Base-by-base conservation (phyloP, 2,329 filamentous ascomycete genomes). In the Botrytis squamosa region DNA sequence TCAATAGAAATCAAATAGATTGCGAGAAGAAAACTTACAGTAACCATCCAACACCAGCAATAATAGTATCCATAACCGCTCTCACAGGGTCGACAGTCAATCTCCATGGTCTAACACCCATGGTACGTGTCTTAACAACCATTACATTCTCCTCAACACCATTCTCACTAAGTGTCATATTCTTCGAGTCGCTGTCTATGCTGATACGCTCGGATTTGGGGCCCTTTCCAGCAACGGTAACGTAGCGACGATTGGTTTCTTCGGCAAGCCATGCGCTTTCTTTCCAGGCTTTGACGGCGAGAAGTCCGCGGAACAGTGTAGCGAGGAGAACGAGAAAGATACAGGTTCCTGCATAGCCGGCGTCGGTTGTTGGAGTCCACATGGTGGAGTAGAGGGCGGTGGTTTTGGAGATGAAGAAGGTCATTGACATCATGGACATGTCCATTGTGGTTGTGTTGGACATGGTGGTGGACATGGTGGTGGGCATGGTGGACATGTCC, bases 321-420 rank as follows among this genome's bases (percentile, higher is more conserved):
- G 90, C 91, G 70, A 98, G 90, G 63, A 92, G 78, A 81, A 97
- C 90, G 74, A 98, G 88, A 84, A 98, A 98, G 82, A 98, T 93
- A 85, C 95, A 97, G 42, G 94, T 97, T 73, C 90, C 95, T 2
- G 93, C 94, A 83, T 98, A 98, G 74, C 87, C 84, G 78, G 91
- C 93, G 9, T 87, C 84, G 52, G 84, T 90, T 42, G 81, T 83
- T 8, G 95, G 95, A 3, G 92, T 92, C 94, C 95, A 98, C 70
- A 85, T 82, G 36, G 83, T 81, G 25, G 93, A 91, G 84, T 87
- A 93, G 64, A 94, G 86, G 4, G 91, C 85, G 1, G 91, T 93
- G 72, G 81, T 83, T 65, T 88, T 88, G 73, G 85, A 84, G 76
- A 86, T 89, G 77, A 90, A 90, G 86, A 96, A 96, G 75, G 84